These are phyloP conservation scores for Phytophthora capsici DNA, from an alignment of 352 stramenopile genomes.

Conservation along the genomic window DNA sequence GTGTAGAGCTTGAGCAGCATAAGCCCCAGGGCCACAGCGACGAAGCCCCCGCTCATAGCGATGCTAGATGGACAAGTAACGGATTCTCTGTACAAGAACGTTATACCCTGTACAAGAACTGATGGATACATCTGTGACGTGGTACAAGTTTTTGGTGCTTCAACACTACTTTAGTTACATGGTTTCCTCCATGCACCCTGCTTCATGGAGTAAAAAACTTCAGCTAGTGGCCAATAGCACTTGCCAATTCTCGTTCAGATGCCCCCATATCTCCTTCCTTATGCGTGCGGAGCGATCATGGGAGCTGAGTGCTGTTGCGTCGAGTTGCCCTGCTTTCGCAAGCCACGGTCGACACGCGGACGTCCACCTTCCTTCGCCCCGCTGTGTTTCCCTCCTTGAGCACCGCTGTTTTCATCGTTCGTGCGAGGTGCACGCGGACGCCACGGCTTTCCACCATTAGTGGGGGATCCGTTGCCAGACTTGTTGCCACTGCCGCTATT, in stretches of 20 bases:
- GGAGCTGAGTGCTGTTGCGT: constrained; percentile 29
- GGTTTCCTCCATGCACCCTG: constrained; percentile 7
- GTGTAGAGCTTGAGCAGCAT: constrained; percentile 71
- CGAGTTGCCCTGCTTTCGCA: constrained; percentile 45
- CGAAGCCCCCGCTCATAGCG: constrained; percentile 48
- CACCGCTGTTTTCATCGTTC: constrained; percentile 35
- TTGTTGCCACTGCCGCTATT: constrained; percentile 44
- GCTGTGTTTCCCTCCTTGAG: constrained; percentile 28
- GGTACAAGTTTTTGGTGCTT: not conserved
- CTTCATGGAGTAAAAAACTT: constrained; percentile 12
- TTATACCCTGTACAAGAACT: constrained; percentile 16
- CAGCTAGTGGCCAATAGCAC: constrained; percentile 12
- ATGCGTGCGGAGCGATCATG: constrained; percentile 46
- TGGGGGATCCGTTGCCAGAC: constrained; percentile 35
- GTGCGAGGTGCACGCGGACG: constrained; percentile 36
- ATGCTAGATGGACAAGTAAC: constrained; percentile 7
- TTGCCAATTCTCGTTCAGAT: constrained; percentile 6
- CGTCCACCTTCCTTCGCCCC: constrained; percentile 48
- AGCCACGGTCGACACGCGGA: constrained; percentile 39
- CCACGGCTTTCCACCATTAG: constrained; percentile 38
- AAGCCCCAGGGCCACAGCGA: constrained; percentile 57
- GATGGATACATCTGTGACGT: constrained; percentile 22
- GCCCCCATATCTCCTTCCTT: constrained; percentile 4
- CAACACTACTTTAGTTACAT: constrained; percentile 19
- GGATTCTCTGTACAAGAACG: constrained; percentile 15